A percentile compares a stretch with the other conserved stretches of the same genome.
phyloP scores from a whole-genome alignment of 2,329 filamentous ascomycete species.

The Alternaria gansuensis region DNA sequence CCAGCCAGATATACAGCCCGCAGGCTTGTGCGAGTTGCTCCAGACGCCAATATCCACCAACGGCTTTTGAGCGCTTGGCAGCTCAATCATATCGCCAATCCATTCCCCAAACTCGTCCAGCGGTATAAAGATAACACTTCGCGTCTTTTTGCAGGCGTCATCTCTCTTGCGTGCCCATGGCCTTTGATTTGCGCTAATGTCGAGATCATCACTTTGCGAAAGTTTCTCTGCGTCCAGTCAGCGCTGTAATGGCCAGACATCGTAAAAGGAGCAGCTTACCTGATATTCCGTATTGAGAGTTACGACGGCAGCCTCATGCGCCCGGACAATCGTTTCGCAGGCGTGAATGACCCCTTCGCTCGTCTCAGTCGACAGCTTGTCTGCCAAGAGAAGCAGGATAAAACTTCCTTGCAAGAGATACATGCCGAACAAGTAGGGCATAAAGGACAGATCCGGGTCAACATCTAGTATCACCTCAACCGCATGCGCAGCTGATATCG shows the following conservation, averaged over 20 bases:
- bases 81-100: slow-evolving; percentile 47
- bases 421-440: slow-evolving; percentile 96
- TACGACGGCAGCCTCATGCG: slow-evolving; percentile 93
- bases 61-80: background rate
- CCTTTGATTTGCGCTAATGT: slow-evolving; percentile 51
- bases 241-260: background rate
- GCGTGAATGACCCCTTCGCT: slow-evolving; percentile 84
- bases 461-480: slow-evolving; percentile 86
- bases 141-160: slow-evolving; percentile 54
- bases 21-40: slow-evolving; percentile 2
- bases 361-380: slow-evolving; percentile 85
- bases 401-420: slow-evolving; percentile 92
- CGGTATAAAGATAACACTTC: slow-evolving; percentile 64
- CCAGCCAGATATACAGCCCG: slow-evolving; percentile 5
- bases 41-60: slow-evolving; percentile 1
- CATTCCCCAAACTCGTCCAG: slow-evolving; percentile 59
- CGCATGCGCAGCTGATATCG: slow-evolving; percentile 87
- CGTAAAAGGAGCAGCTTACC: slow-evolving; percentile 57
- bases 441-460: slow-evolving; percentile 90
- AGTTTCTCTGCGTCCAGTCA: slow-evolving; percentile 58
- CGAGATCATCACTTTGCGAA: slow-evolving; percentile 63
- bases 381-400: slow-evolving; percentile 83
- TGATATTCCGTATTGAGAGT: slow-evolving; percentile 96
- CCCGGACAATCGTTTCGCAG: slow-evolving; percentile 90
- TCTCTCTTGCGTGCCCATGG: slow-evolving; percentile 48